Evolutionary conservation across 2,329 filamentous ascomycete species (phyloP).

Genomic region (Ambrosiella xylebori): DNA sequence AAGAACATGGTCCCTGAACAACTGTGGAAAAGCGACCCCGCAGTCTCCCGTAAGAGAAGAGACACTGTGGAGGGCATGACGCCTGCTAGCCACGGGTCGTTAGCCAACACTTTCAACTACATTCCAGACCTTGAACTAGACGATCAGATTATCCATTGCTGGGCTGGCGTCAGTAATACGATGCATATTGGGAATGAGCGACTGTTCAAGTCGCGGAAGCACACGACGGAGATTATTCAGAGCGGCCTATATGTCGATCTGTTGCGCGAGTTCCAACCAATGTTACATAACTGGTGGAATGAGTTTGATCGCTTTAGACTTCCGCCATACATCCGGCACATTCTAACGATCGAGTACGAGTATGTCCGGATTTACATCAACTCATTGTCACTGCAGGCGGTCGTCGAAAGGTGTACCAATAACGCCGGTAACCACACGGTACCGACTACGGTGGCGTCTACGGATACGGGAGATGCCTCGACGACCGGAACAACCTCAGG

Average conservation of each 20-base stretch:
- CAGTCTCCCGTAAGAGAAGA: constrained; percentile 32
- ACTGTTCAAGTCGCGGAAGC: constrained; percentile 71
- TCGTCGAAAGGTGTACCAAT: constrained; percentile 79
- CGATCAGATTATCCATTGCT: constrained; percentile 65
- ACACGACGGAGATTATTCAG: constrained; percentile 77
- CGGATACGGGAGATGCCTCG: constrained; percentile 18
- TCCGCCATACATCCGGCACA: constrained; percentile 49
- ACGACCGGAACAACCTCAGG: constrained; percentile 20
- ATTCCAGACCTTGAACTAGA: constrained; percentile 50
- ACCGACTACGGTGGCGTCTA: constrained; percentile 14
- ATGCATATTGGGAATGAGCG: constrained; percentile 84
- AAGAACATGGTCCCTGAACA: constrained; percentile 79
- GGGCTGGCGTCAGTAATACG: constrained; percentile 81
- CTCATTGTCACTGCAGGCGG: constrained; percentile 80
- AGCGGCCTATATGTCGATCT: constrained; percentile 68
- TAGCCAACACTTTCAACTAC: constrained; percentile 45
- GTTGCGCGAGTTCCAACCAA: constrained; percentile 64
- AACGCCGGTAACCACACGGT: constrained; percentile 37
- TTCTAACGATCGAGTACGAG: constrained; percentile 86
- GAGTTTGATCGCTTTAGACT: constrained; percentile 66
- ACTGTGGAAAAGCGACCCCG: constrained; percentile 39
- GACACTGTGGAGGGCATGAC: constrained; percentile 37
- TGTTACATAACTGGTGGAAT: constrained; percentile 60
- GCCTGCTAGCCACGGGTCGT: constrained; percentile 40
- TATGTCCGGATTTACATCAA: constrained; percentile 92